A percentile compares a stretch with the other conserved stretches of the same genome.
phyloP scores from a whole-genome alignment of 2,329 filamentous ascomycete genomes.

The Dactylellina leptospora region DNA sequence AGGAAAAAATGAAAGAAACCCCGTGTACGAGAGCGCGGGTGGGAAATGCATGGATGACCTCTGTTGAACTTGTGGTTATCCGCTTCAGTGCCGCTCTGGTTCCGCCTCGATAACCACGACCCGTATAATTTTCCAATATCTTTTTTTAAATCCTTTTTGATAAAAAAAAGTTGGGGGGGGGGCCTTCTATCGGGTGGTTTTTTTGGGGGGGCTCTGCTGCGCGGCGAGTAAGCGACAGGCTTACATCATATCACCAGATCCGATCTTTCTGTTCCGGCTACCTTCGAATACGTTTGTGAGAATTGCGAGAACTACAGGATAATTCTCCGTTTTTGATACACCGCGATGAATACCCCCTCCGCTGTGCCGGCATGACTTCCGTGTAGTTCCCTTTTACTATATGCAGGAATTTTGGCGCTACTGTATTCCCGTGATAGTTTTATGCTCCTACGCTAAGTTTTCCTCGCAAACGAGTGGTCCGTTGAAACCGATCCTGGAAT shows the following conservation, averaged over 20 bases:
- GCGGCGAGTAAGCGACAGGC: constrained; percentile 6
- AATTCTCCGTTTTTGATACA: not conserved
- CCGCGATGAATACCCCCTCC: not conserved
- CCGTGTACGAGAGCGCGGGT: not conserved
- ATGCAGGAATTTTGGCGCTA: not conserved
- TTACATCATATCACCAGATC: not conserved
- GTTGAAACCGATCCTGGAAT: not conserved
- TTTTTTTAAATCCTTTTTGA: not conserved
- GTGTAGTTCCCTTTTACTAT: not conserved
- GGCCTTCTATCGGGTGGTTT: not conserved
- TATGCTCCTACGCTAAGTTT: constrained; percentile 9
- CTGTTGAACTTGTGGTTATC: not conserved
- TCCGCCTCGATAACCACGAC: not conserved
- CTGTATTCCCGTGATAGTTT: not conserved
- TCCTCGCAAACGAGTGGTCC: no score
- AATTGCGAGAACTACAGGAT: constrained; percentile 2
- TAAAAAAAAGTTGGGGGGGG: not conserved
- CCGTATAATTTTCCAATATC: not conserved
- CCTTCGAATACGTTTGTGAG: not conserved
- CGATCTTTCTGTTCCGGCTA: not conserved
- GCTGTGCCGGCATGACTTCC: constrained; percentile 8
- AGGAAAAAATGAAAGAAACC: not conserved
- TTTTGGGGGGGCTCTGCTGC: no score
- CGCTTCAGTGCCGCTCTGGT: constrained; percentile 10
- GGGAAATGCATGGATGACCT: constrained; percentile 14